A percentile compares a stretch with the other conserved stretches of the same genome.
Conservation (phyloP, 257 asterid genomes). For the Solanum sejunctum region DNA sequence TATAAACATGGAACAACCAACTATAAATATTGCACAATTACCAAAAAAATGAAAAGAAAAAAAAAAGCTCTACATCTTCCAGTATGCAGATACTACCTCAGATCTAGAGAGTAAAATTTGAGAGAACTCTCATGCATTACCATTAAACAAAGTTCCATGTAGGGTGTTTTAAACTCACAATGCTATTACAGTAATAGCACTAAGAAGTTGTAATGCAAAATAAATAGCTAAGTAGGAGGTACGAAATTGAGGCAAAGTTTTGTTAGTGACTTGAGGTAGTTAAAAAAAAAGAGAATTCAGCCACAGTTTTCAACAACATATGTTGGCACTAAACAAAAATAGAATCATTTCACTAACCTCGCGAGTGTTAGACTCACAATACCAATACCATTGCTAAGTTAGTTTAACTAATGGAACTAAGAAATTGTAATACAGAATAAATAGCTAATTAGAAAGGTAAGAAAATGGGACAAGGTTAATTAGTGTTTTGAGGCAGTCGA, state of each 20-base stretch:
- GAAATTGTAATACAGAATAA: neutral
- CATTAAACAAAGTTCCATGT: neutral
- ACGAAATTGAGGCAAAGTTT: neutral
- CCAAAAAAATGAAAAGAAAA: too few relatives aligned
- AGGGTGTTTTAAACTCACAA: neutral
- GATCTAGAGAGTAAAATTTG: neutral
- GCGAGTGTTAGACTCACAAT: neutral
- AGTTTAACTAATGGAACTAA: neutral
- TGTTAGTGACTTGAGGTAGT: neutral
- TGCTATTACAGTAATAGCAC: neutral
- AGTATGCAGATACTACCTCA: neutral
- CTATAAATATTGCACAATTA: neutral
- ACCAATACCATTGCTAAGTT: neutral
- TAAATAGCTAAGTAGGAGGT: neutral
- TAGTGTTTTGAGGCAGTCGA: neutral
- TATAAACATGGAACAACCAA: neutral
- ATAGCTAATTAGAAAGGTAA: neutral
- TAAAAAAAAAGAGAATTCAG: neutral
- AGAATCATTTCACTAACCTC: neutral
- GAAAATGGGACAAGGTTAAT: neutral
- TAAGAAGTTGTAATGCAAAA: neutral
- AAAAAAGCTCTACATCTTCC: neutral
- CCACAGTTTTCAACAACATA: neutral
- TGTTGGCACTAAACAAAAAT: neutral
- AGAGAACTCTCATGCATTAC: neutral